Evolutionary conservation across 2,329 filamentous ascomycete species (phyloP).

Genomic region (Escovopsis sp.): DNA sequence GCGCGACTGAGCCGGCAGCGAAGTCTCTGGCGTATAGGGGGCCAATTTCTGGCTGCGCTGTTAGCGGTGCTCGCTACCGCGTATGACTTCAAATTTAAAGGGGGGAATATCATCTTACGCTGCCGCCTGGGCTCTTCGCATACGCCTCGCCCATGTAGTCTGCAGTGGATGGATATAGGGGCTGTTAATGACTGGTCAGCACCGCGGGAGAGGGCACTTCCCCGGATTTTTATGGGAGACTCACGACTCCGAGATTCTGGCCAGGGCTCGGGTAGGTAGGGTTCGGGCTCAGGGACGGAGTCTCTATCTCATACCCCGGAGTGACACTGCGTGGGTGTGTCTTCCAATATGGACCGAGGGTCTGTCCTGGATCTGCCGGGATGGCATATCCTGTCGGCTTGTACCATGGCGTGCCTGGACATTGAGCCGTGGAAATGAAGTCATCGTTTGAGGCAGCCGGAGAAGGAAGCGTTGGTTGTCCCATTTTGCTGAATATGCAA

Average conservation of each 20-base stretch:
- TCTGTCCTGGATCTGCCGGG: not conserved
- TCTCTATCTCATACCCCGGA: not conserved
- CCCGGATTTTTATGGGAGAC: not conserved
- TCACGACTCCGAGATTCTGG: not conserved
- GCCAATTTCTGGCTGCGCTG: not conserved
- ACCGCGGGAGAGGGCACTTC: not conserved
- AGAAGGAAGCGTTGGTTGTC: conserved; percentile 26
- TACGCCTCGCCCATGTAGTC: not conserved
- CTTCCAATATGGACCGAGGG: not conserved
- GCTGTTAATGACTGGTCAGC: not conserved
- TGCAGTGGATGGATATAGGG: not conserved
- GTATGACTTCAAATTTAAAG: not conserved
- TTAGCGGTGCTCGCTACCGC: not conserved
- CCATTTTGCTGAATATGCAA: conserved; percentile 15
- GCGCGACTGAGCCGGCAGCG: not conserved
- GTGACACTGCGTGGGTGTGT: not conserved
- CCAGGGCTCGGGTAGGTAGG: not conserved
- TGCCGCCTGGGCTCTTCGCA: not conserved
- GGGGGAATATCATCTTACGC: not conserved
- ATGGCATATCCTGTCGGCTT: not conserved
- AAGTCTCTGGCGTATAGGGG: not conserved
- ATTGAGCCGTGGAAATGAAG: conserved; percentile 2
- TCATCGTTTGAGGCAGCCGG: conserved; percentile 25
- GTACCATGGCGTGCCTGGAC: not conserved
- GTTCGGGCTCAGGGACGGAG: not conserved